phyloP scores from a whole-genome alignment of 1,284 basidiomycete species.

The Ustilago tritici region DNA sequence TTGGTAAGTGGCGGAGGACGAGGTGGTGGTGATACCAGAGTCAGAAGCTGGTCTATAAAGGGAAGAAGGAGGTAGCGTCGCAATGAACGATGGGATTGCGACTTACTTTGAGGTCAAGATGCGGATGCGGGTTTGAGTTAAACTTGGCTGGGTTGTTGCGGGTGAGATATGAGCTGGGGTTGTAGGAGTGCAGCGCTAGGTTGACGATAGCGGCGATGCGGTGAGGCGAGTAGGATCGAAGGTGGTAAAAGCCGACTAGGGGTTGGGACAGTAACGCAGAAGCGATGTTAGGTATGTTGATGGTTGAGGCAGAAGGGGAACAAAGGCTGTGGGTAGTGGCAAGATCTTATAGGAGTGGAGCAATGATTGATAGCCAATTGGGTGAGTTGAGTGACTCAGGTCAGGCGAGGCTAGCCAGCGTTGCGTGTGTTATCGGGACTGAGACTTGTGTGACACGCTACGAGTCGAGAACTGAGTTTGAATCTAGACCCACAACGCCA shows the following conservation, averaged over 20 bases:
- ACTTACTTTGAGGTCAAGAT: conserved; percentile 27
- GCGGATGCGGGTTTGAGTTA: conserved; percentile 11
- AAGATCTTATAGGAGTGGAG: conserved; percentile 30
- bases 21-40: background rate
- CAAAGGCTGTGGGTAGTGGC: conserved; percentile 9
- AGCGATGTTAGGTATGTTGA: conserved; percentile 47
- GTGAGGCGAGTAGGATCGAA: background rate
- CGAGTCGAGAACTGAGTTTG: conserved; percentile 7
- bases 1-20: background rate
- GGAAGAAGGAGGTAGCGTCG: background rate
- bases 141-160: background rate
- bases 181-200: background rate
- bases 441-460: conserved; percentile 1
- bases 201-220: conserved; percentile 1
- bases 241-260: conserved; percentile 14
- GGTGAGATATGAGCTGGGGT: background rate
- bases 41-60: conserved; percentile 1
- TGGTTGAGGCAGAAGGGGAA: conserved; percentile 46
- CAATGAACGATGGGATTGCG: conserved; percentile 6
- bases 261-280: background rate
- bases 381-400: conserved; percentile 36
- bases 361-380: background rate
- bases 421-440: conserved; percentile 14
- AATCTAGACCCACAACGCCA: background rate
- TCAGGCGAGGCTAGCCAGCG: conserved; percentile 28